phyloP scores from a whole-genome alignment of 768 basidiomycete genomes.

The Rhodotorula graminis region DNA sequence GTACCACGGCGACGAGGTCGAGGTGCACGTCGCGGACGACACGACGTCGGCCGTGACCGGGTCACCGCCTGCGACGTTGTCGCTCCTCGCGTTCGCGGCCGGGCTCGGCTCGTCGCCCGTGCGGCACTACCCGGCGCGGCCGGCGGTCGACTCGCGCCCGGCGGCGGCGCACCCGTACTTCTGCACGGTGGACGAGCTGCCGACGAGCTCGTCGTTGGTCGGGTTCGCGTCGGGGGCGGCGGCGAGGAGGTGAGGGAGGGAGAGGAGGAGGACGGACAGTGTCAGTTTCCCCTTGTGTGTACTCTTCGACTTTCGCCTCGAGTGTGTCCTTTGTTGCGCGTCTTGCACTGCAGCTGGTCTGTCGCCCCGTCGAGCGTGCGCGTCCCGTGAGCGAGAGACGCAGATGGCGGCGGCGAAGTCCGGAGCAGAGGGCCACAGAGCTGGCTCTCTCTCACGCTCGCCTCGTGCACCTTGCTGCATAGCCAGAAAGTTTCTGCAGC shows the following conservation, averaged over 20 bases:
- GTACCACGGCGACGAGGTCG: too few relatives aligned
- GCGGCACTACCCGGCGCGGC: not conserved
- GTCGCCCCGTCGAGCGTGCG: not conserved
- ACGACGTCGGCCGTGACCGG: too few relatives aligned
- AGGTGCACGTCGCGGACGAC: too few relatives aligned
- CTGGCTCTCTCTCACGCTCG: too few relatives aligned
- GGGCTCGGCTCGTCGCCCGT: not conserved
- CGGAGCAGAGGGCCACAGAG: not conserved
- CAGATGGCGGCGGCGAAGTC: not conserved
- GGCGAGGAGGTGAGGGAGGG: too few relatives aligned
- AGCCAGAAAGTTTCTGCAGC: too few relatives aligned
- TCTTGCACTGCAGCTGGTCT: not conserved
- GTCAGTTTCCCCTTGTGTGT: not conserved
- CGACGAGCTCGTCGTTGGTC: not conserved
- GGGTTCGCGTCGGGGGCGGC: too few relatives aligned
- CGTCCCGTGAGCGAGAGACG: too few relatives aligned
- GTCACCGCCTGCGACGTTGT: not conserved
- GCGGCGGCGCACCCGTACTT: conserved; percentile 7
- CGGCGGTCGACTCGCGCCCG: too few relatives aligned
- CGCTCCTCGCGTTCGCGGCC: conserved; percentile 1
- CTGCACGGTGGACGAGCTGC: conserved; percentile 9
- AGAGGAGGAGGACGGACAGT: not conserved
- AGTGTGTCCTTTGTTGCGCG: not conserved
- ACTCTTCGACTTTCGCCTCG: not conserved
- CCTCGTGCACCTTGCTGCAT: too few relatives aligned